Percentiles rank a stretch among this genome's conserved stretches.
Conservation (phyloP, 2,329 filamentous ascomycete species). For the Epichloe uncinata region DNA sequence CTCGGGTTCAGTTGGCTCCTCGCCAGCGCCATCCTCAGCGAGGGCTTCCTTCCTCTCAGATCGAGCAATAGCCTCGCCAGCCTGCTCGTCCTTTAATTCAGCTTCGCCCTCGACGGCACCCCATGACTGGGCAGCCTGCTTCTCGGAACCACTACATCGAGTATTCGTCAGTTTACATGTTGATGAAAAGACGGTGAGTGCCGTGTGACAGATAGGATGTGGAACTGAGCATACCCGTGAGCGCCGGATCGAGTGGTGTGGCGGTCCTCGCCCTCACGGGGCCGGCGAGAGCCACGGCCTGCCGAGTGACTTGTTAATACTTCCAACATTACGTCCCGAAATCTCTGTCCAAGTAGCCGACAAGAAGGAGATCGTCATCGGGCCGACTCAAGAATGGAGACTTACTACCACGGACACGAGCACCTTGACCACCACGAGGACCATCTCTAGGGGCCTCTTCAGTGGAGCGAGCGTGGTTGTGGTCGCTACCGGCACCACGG, state of each 20-base stretch:
- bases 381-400: slow-evolving; percentile 2
- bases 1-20: slow-evolving; percentile 49
- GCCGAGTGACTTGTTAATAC: not conserved
- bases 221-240: slow-evolving; percentile 28
- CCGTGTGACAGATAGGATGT: not conserved
- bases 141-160: slow-evolving; percentile 55
- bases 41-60: slow-evolving; percentile 63
- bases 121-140: slow-evolving; percentile 84
- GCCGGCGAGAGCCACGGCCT: slow-evolving; percentile 41
- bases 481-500: slow-evolving; percentile 64
- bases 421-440: slow-evolving; percentile 49
- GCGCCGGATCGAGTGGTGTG: slow-evolving; percentile 31
- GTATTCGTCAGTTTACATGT: slow-evolving; percentile 7
- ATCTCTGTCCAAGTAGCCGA: not conserved
- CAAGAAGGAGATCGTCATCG: not conserved
- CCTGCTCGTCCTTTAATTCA: slow-evolving; percentile 84
- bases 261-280: slow-evolving; percentile 43
- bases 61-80: slow-evolving; percentile 78
- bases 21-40: slow-evolving; percentile 33
- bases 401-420: slow-evolving; percentile 48
- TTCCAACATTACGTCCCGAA: not conserved
- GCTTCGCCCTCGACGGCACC: slow-evolving; percentile 68
- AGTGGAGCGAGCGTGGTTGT: slow-evolving; percentile 69
- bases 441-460: slow-evolving; percentile 49
- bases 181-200: not conserved